Percentiles rank a stretch among this genome's conserved stretches.
Conservation (phyloP, 441 rosid species). For the Lepidium campestre region DNA sequence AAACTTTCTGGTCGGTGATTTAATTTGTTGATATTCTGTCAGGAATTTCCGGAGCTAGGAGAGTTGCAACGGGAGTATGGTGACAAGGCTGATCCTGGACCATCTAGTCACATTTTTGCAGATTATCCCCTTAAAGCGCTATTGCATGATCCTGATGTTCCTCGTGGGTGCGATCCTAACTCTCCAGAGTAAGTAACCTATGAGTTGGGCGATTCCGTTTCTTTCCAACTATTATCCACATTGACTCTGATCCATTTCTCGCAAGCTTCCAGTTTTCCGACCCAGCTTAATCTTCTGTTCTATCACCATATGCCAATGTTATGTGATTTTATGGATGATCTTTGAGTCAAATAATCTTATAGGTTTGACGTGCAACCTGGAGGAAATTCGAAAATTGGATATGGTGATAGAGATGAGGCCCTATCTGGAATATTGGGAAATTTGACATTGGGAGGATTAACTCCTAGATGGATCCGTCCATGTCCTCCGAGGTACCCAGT, state of each 20-base stretch:
- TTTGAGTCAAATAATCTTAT: constrained; percentile 13
- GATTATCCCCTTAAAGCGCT: constrained; percentile 48
- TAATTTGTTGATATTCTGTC: constrained; percentile 23
- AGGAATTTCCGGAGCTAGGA: constrained; percentile 68
- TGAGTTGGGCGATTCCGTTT: constrained; percentile 1
- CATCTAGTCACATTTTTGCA: constrained; percentile 36
- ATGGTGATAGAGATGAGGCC: constrained; percentile 82
- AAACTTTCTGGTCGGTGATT: not conserved
- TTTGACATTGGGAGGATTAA: constrained; percentile 49
- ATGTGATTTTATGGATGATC: constrained; percentile 8
- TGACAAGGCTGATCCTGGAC: constrained; percentile 44
- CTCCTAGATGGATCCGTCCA: constrained; percentile 80
- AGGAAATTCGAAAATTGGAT: constrained; percentile 68
- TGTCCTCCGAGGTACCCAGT: constrained; percentile 74
- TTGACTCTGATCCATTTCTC: not conserved
- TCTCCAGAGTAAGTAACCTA: constrained; percentile 67
- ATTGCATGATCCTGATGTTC: constrained; percentile 80
- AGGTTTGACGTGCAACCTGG: constrained; percentile 89
- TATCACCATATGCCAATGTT: constrained; percentile 9
- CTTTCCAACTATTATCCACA: constrained; percentile 7
- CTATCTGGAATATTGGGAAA: constrained; percentile 48
- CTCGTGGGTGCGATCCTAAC: constrained; percentile 62
- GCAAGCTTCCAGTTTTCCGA: constrained; percentile 2
- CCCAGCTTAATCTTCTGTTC: constrained; percentile 7
- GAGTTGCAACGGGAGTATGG: constrained; percentile 68